These are phyloP conservation scores for Coelastrella sp. DNA, from an alignment of 139 green algal genomes.

Conservation along the genomic window DNA sequence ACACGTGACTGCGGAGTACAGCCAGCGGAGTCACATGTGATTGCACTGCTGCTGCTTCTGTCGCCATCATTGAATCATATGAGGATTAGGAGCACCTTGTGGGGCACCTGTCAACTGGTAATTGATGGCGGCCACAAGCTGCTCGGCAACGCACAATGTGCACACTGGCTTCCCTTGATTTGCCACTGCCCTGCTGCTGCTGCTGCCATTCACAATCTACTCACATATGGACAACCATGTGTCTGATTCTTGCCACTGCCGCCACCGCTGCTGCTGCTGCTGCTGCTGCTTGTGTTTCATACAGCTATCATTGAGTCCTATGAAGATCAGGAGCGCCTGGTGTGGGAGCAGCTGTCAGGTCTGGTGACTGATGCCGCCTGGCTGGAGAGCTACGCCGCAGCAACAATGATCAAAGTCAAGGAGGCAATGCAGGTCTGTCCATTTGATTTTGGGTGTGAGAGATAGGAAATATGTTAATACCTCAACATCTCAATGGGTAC, in stretches of 20 bases:
- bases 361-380: conserved; percentile 83
- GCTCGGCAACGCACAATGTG: no score
- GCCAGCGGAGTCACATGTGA: no score
- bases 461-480: no score
- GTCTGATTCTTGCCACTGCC: background rate
- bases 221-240: background rate
- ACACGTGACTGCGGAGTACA: no score
- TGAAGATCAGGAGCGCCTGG: conserved; percentile 87
- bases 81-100: conserved; percentile 88
- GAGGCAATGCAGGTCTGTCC: conserved; percentile 63
- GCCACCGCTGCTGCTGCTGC: background rate
- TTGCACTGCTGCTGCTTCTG: conserved; percentile 20
- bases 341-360: conserved; percentile 88
- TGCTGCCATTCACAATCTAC: background rate
- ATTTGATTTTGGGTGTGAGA: background rate
- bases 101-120: conserved; percentile 37
- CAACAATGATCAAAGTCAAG: conserved; percentile 59
- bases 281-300: conserved; percentile 4
- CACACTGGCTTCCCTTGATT: background rate
- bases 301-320: conserved; percentile 73
- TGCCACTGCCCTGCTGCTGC: background rate
- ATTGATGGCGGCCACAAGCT: background rate
- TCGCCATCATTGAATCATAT: conserved; percentile 70
- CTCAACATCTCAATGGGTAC: no score
- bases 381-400: conserved; percentile 86